Evolutionary conservation across 768 basidiomycete species (phyloP), one percentile per base, ranked within the genome.

Genomic region (Pulveroboletus frians): DNA sequence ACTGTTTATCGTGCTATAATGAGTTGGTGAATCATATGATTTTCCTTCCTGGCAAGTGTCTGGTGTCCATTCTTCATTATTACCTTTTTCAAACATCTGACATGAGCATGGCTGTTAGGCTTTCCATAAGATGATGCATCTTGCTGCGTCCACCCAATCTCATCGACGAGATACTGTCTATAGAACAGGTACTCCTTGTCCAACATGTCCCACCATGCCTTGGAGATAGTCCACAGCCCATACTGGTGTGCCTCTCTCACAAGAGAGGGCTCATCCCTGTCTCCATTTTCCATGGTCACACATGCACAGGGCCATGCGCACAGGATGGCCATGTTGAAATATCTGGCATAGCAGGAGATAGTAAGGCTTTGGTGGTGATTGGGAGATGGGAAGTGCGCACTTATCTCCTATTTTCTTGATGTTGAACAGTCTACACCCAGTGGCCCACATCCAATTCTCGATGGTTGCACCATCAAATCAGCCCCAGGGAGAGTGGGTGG

Each of bases 341-440:
- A 96, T 68, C 92, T 91, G 59, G 30, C 37, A 17, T 23, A 3
- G 23, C 9, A 5, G 9, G 5, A 14, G 23, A 5, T 18, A 39
- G 23, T 10, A 14, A 35, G 42, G 18, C 30, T n/a, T 6, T 31
- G 30, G 21, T n/a, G 1, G 8, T 3, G n/a, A 7, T 11, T 7
- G 10, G 32, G 21, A 30, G 8, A 26, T 27, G 18, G 43, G 52
- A 34, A 9, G 14, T 17, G 63, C 70, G 56, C 47, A 76, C 90
- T 98, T 95, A 68, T 99, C 95, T 8, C 95, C 95, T 21, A 98
- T 87, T 69, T 98, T 98, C 67, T 96, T 92, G 51, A 98, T 80
- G 65, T 95, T 75, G 79, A 98, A 98, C 17, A 95, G 74, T 1
- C 96, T 96, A 64, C 96, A 99, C 46, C 84, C 72, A 1, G 91